Base-by-base conservation (phyloP, 495 filamentous ascomycete species). In the Xanthoparmelia taractica region DNA sequence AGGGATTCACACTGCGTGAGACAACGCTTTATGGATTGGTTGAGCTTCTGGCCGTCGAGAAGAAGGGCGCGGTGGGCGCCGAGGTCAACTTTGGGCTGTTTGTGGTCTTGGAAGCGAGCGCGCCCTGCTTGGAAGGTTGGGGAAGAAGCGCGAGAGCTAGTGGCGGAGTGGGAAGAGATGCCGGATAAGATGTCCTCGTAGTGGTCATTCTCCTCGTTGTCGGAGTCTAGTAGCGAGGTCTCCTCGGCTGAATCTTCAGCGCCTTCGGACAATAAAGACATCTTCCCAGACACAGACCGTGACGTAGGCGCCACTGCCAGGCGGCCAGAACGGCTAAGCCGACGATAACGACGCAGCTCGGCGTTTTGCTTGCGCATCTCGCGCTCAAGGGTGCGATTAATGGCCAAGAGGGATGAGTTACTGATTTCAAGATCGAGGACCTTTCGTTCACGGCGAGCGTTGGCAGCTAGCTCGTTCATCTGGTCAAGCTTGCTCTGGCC, bases 341-440 rank as follows among this genome's bases (percentile, higher is more conserved):
- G 85, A 33, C 90, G 84, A 69, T 84, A 97, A 36, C 91, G 81
- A 34, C 93, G 85, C 43, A 99, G 73, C 73, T 99, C 93, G 11
- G 89, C 83, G 27, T 89, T 90, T 70, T 97, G 94, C 68, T 94
- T 94, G 8, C 91, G 83, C 73, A 99, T 84, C 68, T 97, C 90
- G 13, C 89, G 82, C 73, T 99, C 94, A 1, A 99, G 77, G 0
- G 90, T 91, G 57, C 91, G 84, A 69, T 99, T 99, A 74, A 99
- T 97, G n/a, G 95, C 95, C 36, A 96, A 81, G 11, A 99, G 82
- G 29, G 91, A 96, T 3, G 91, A 93, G 67, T 99, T 99, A 65
- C 89, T 96, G 64, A 99, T 99, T 70, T 99, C 90, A n/a, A 99
- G 78, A 72, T 99, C 94, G 67, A 97, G 78, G 36, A 99, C 92